These are phyloP conservation scores for Amniculicola lignicola DNA, from an alignment of 495 filamentous ascomycete genomes.

Conservation along the genomic window DNA sequence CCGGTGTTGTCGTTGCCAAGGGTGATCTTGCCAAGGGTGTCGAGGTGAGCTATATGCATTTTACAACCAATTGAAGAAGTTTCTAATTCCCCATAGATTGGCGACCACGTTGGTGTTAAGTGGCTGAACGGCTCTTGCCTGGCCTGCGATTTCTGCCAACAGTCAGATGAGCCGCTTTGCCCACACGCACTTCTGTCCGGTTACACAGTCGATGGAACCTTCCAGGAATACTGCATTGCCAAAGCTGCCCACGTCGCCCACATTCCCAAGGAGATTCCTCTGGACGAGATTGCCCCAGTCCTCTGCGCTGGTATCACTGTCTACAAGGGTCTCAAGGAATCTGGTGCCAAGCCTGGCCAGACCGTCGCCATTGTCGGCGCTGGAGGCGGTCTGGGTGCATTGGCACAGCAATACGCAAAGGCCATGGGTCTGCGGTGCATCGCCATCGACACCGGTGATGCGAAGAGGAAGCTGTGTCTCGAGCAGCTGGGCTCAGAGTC, in stretches of 20 bases:
- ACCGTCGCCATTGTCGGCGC: slow-evolving; percentile 84
- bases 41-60: slow-evolving; percentile 47
- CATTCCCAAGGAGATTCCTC: slow-evolving; percentile 68
- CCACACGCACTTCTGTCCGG: slow-evolving; percentile 68
- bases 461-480: slow-evolving; percentile 67
- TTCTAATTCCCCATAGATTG: slow-evolving; percentile 37
- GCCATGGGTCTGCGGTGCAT: slow-evolving; percentile 81
- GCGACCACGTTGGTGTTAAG: slow-evolving; percentile 81
- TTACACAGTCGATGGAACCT: slow-evolving; percentile 87
- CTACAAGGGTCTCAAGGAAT: slow-evolving; percentile 90
- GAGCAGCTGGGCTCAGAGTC: slow-evolving; percentile 61
- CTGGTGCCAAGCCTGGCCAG: slow-evolving; percentile 67
- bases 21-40: slow-evolving; percentile 70
- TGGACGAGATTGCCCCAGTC: slow-evolving; percentile 77
- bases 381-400: slow-evolving; percentile 77
- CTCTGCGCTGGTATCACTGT: slow-evolving; percentile 89
- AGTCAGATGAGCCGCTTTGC: slow-evolving; percentile 75
- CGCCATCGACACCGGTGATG: slow-evolving; percentile 74
- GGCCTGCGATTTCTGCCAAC: slow-evolving; percentile 74
- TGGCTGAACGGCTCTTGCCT: slow-evolving; percentile 87
- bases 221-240: slow-evolving; percentile 87
- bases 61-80: neutral
- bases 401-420: slow-evolving; percentile 82
- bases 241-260: slow-evolving; percentile 79
- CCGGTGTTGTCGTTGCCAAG: slow-evolving; percentile 77